Evolutionary conservation across 140 eudicot genomes (phyloP), one percentile per base, ranked within the genome.

Genomic region (Flaveria floridana): DNA sequence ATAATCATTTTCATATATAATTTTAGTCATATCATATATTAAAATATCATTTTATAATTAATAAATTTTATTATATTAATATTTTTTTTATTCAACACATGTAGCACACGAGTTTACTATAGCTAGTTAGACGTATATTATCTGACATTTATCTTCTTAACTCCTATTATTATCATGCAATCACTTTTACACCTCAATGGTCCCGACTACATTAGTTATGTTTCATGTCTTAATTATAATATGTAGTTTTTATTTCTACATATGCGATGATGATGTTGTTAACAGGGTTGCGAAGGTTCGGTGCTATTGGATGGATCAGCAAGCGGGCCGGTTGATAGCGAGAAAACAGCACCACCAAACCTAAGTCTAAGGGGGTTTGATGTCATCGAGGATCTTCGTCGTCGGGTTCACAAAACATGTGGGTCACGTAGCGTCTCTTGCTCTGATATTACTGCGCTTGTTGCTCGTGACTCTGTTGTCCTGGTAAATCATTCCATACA

Each of bases 381-480:
- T 30, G 44, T 78, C 61, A 86, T 86, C 52, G 77, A 83, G 62
- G 88, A 84, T 53, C 85, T 86, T 14, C 86, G 84, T 37, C 56
- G 84, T 1, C 69, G 83, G 56, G 80, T 86, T 64, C 84, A 84
- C 14, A 65, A 75, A 5, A 41, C 70, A 37, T 86, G 89, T 51
- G 89, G 95, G 10, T 53, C 46, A 28, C 69, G 81, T 58, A 78
- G 74, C 12, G 95, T 89, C 62, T 89, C 91, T 0, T 89, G 88
- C 62, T 74, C 95, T 7, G 95, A 89, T 79, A 86, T 89, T 19
- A 68, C 84, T 15, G 79, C 86, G 65, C 37, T 89, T 20, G 89
- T 82, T 26, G 87, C 95, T 6, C 87, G 95, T 6, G 95, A 88
- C 23, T 47, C 91, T 23, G 71, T 89, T 71, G 83, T 73, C 47